Evolutionary conservation across 2,329 filamentous ascomycete genomes (phyloP), one percentile per base, ranked within the genome.

Genomic region (Helotiales sp.): DNA sequence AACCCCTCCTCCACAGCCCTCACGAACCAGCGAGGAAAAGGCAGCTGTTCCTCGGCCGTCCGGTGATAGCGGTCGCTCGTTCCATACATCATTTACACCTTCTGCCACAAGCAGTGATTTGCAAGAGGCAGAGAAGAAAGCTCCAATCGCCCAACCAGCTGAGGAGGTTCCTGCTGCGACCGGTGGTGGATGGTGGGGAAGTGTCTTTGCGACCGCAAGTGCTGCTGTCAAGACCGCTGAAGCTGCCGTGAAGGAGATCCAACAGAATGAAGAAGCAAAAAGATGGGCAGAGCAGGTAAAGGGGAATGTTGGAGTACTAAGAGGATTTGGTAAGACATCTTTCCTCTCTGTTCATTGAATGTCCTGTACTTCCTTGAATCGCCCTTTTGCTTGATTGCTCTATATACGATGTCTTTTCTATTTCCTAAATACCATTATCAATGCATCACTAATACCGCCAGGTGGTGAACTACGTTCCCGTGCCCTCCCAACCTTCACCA

Each of bases 181-280:
- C 55, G 88, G 91, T 67, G 92, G 93, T 71, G 91, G 93, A 63
- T 96, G 93, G 91, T 97, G 93, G 92, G 93, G 93, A 76, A 91
- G 93, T 24, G 81, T 97, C 61, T 86, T 96, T 75, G 92, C 92
- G 49, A 93, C 93, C 40, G 86, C 82, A 28, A 82, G 76, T 71
- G 90, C 91, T n/a, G 92, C 91, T 28, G 89, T 96, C 80, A 97
- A 96, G 83, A 93, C 95, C 79, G 95, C 96, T 55, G 94, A 97
- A 80, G 93, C 91, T 7, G 91, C 94, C 0, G 94, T 97, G 71
- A 97, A 95, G 78, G 93, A 98, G 79, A 94, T 99, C 57, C 93
- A 97, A 78, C 91, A 96, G 77, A 97, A 97, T 75, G 93, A 98
- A 77, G 96, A 99, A 79, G 96, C 95, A 61, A 94, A 95, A 82